phyloP scores from a whole-genome alignment of 2,329 filamentous ascomycete genomes.

The Neofusicoccum umdonicola region DNA sequence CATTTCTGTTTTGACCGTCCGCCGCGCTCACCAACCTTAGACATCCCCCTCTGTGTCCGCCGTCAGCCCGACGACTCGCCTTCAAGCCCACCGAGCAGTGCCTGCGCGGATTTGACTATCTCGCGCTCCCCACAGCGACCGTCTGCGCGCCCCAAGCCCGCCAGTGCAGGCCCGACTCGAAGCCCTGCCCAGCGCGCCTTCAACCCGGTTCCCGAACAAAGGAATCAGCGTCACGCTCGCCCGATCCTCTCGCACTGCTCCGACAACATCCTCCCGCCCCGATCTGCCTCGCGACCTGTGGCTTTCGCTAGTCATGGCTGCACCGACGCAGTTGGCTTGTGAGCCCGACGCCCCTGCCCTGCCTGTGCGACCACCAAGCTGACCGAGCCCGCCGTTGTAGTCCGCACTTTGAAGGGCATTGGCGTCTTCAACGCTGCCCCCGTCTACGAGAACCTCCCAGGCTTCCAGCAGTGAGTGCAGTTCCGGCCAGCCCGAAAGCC shows the following conservation, averaged over 20 bases:
- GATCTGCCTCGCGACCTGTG: conserved; percentile 54
- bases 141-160: conserved; percentile 7
- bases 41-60: conserved; percentile 17
- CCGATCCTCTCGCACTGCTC: conserved; percentile 12
- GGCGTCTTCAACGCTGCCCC: conserved; percentile 90
- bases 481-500: not conserved
- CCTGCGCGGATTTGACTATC: conserved; percentile 19
- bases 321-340: conserved; percentile 90
- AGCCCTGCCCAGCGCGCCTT: conserved; percentile 13
- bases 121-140: conserved; percentile 17
- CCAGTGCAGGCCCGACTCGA: not conserved
- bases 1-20: conserved; percentile 8
- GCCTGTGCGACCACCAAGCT: not conserved
- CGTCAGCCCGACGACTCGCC: conserved; percentile 16
- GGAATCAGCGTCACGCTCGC: conserved; percentile 12
- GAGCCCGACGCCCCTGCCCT: conserved; percentile 31
- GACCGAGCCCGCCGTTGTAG: conserved; percentile 35
- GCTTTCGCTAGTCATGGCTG: conserved; percentile 93
- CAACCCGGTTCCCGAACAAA: conserved; percentile 15
- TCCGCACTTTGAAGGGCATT: conserved; percentile 95
- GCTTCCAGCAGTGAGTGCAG: conserved; percentile 60
- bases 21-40: not conserved
- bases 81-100: conserved; percentile 19
- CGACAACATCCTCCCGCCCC: conserved; percentile 25
- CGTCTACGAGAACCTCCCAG: conserved; percentile 78